Conservation (phyloP, 208 protist species). For the Porcisia deanei region DNA sequence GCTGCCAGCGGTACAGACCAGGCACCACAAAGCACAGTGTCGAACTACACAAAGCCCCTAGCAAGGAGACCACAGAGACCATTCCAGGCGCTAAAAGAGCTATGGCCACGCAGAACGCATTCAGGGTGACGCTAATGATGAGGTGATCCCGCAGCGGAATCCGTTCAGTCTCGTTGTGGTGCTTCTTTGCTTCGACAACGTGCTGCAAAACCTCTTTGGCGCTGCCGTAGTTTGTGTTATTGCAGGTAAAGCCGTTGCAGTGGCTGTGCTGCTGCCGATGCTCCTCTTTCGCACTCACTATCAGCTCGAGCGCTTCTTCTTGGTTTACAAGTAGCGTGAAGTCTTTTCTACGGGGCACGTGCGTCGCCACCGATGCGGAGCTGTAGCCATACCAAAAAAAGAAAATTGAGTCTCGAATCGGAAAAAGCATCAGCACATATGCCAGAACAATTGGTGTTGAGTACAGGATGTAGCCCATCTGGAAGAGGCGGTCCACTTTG, state of each 20-base stretch:
- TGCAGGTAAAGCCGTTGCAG: background rate
- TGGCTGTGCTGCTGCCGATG: conserved; percentile 1
- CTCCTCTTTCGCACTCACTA: conserved; percentile 1
- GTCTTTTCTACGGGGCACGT: conserved; percentile 55
- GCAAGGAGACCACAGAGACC: conserved; percentile 54
- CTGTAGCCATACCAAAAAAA: conserved; percentile 80
- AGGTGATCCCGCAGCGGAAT: conserved; percentile 60
- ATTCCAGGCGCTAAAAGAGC: conserved; percentile 65
- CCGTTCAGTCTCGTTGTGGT: conserved; percentile 38
- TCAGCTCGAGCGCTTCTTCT: conserved; percentile 43
- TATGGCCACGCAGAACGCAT: conserved; percentile 40
- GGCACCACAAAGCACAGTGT: conserved; percentile 68
- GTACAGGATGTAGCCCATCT: conserved; percentile 63
- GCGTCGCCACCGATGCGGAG: conserved; percentile 56
- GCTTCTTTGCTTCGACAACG: conserved; percentile 35
- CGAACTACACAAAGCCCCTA: conserved; percentile 66
- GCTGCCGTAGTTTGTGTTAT: conserved; percentile 17
- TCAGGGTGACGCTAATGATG: conserved; percentile 63
- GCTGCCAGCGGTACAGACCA: conserved; percentile 59
- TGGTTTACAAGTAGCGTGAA: conserved; percentile 37
- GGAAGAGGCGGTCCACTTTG: conserved; percentile 55
- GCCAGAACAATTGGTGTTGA: conserved; percentile 61
- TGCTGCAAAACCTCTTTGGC: conserved; percentile 22
- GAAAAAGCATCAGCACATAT: conserved; percentile 70
- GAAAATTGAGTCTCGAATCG: conserved; percentile 78